phyloP scores from a whole-genome alignment of 495 filamentous ascomycete genomes.

The Peziza echinospora region DNA sequence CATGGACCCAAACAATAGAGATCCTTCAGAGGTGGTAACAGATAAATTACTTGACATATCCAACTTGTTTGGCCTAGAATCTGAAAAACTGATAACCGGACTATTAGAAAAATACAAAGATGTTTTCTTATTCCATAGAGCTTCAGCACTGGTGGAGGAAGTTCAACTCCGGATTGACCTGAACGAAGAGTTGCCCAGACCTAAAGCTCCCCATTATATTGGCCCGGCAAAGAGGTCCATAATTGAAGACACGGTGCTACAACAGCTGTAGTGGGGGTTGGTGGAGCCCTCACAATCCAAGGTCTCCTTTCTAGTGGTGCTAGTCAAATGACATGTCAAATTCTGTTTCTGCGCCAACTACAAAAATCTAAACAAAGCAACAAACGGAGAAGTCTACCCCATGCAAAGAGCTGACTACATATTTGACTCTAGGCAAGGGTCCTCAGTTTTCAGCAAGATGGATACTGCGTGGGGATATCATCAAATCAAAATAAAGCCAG shows the following conservation, averaged over 20 bases:
- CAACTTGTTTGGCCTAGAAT: too few relatives aligned
- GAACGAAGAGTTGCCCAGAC: not conserved
- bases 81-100: too few relatives aligned
- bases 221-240: not conserved
- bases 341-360: too few relatives aligned
- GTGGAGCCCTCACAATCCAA: not conserved
- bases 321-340: slow-evolving; percentile 1
- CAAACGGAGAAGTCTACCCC: not conserved
- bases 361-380: not conserved
- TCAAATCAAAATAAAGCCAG: not conserved
- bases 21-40: not conserved
- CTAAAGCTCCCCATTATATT: not conserved
- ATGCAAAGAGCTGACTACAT: not conserved
- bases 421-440: not conserved
- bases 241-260: not conserved
- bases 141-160: not conserved
- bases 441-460: not conserved
- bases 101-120: not conserved
- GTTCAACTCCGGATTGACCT: not conserved
- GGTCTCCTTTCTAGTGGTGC: not conserved
- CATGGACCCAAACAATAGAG: not conserved
- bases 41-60: too few relatives aligned
- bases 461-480: not conserved
- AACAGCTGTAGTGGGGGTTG: not conserved
- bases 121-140: not conserved